Evolutionary conservation across 2,329 filamentous ascomycete species (phyloP), one percentile per base, ranked within the genome.

Genomic region (Phyllosticta ampelicida): DNA sequence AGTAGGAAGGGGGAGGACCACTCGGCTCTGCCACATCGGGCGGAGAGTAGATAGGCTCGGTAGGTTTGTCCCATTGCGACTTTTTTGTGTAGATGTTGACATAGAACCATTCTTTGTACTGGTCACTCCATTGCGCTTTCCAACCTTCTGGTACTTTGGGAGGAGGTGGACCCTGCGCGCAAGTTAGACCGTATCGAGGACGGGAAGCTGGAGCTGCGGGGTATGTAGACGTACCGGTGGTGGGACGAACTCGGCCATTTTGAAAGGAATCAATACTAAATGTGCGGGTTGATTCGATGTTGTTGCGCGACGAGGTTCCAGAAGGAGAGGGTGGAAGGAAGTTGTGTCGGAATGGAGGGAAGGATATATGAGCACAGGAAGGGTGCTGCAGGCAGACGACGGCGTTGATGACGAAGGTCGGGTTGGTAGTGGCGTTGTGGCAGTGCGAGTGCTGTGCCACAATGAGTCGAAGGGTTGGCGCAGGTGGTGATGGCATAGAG

Each of bases 21-120:
- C 77, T 71, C 11, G 85, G 75, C 1, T 77, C 69, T 51, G 71
- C 65, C 29, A 57, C 76, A 6, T 70, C 69, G 26, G 69, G 71
- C 8, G 78, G 72, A 16, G 80, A 78, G 63, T 82, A 80, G 55
- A 84, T 83, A 50, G 87, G 85, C 56, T 79, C 79, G 44, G 84
- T 89, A 18, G 90, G 90, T 64, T 83, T 86, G 4, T 95, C 87
- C 91, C 91, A 96, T 79, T 92, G 87, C 5, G 91, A 95, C 69
- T 87, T 80, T 67, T 94, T 94, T 63, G 90, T 96, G 72, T 85
- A 82, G 61, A 87, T 82, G 75, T 96, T 94, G 61, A 96, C 87
- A 75, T 88, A 96, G 81, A 94, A 96, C 86, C 89, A 96, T 80
- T 94, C 86, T 67, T 86, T 86, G 77, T 96, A 96, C 68, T 94